Evolutionary conservation across 192 early-diverging fungal genomes (phyloP).

Genomic region (Coemansia sp.): DNA sequence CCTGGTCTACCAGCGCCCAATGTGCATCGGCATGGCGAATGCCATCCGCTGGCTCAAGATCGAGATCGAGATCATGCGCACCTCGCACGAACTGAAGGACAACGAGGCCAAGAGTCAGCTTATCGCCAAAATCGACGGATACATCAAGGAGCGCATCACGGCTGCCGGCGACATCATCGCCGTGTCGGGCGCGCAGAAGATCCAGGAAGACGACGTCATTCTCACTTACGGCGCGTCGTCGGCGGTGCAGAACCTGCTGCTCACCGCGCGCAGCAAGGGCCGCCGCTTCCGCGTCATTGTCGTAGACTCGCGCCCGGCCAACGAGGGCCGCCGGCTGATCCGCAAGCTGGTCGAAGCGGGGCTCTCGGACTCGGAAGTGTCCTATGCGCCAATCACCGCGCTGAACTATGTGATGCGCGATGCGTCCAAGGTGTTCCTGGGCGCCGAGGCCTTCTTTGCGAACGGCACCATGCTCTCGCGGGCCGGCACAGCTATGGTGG

Average conservation of each 20-base stretch:
- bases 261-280: constrained; percentile 70
- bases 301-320: constrained; percentile 81
- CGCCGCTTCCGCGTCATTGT: constrained; percentile 90
- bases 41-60: constrained; percentile 88
- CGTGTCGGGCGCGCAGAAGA: constrained; percentile 78
- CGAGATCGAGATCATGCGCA: constrained; percentile 77
- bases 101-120: constrained; percentile 74
- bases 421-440: constrained; percentile 91
- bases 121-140: constrained; percentile 75
- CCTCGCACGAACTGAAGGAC: constrained; percentile 79
- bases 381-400: constrained; percentile 47
- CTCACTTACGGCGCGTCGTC: constrained; percentile 93
- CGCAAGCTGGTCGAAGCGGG: constrained; percentile 41
- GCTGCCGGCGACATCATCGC: constrained; percentile 79
- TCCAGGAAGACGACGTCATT: constrained; percentile 90
- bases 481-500: constrained; percentile 86
- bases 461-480: constrained; percentile 93
- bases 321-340: constrained; percentile 70
- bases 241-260: constrained; percentile 73
- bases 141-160: constrained; percentile 89
- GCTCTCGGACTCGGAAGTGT: constrained; percentile 25
- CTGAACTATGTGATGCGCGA: constrained; percentile 75
- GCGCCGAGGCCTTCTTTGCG: constrained; percentile 87
- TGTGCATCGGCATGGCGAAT: constrained; percentile 93
- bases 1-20: constrained; percentile 74